Evolutionary conservation across 768 basidiomycete species (phyloP).

Genomic region (Boletus pseudo-olivaceus): DNA sequence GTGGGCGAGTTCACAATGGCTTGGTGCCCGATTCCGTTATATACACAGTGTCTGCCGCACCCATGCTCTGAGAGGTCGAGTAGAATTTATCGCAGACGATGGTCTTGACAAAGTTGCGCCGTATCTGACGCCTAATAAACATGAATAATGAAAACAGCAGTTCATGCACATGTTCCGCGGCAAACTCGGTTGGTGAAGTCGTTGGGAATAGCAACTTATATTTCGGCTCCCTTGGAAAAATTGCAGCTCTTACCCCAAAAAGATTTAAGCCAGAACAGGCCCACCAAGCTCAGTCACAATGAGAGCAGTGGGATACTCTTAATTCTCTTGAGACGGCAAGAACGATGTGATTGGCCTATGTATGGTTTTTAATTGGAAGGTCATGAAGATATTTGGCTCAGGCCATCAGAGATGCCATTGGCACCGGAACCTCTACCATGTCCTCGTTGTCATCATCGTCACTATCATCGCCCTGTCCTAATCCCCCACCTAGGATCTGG

Average conservation of each 20-base stretch:
- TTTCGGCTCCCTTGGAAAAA: not conserved
- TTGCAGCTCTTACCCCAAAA: not conserved
- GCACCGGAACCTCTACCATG: constrained; percentile 29
- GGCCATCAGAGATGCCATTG: constrained; percentile 13
- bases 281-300: not conserved
- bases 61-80: too few relatives aligned
- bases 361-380: not conserved
- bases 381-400: constrained; percentile 1
- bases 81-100: too few relatives aligned
- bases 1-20: not conserved
- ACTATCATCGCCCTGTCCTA: constrained; percentile 6
- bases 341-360: not conserved
- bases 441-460: constrained; percentile 22
- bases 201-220: not conserved
- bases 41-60: not conserved
- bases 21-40: not conserved
- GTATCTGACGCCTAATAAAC: not conserved
- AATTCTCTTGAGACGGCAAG: not conserved
- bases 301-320: not conserved
- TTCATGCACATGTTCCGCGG: not conserved
- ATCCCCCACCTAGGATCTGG: constrained; percentile 1
- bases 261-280: not conserved
- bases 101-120: not conserved
- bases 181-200: not conserved
- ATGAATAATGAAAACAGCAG: not conserved